These are phyloP conservation scores for Trichosporon faecale DNA, from an alignment of 1,284 basidiomycete genomes.

Conservation along the genomic window DNA sequence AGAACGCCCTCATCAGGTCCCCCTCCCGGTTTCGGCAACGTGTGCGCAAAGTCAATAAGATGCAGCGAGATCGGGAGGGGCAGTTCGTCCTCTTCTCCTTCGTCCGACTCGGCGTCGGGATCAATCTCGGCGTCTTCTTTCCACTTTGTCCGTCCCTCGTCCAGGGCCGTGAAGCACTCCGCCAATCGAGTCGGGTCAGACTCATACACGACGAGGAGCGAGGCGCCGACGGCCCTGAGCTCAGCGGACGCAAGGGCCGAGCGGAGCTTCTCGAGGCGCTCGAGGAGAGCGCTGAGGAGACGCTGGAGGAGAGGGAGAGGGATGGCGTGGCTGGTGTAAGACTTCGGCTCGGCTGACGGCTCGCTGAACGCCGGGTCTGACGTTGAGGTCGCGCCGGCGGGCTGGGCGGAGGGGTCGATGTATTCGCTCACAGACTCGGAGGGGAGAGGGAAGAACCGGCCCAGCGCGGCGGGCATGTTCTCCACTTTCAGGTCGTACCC, in stretches of 20 bases:
- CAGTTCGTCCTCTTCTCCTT: constrained; percentile 33
- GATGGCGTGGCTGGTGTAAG: constrained; percentile 53
- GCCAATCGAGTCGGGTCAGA: constrained; percentile 59
- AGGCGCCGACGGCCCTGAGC: constrained; percentile 76
- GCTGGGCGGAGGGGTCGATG: not conserved
- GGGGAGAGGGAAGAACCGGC: constrained; percentile 69
- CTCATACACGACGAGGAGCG: constrained; percentile 81
- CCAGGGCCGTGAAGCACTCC: constrained; percentile 53
- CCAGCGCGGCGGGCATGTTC: constrained; percentile 70
- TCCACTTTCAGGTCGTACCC: constrained; percentile 69
- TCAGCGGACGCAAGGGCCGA: constrained; percentile 60
- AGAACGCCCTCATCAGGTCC: constrained; percentile 78
- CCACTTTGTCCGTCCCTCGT: constrained; percentile 37
- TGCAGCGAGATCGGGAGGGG: constrained; percentile 62
- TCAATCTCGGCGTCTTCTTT: constrained; percentile 27
- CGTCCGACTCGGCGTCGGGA: constrained; percentile 48
- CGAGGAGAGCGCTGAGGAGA: constrained; percentile 56
- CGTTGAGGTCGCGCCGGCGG: not conserved
- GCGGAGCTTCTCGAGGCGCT: constrained; percentile 59
- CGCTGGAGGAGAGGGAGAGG: constrained; percentile 60
- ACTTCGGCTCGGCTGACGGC: not conserved
- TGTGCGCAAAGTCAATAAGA: constrained; percentile 93
- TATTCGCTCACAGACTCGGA: constrained; percentile 22
- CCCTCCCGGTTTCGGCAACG: constrained; percentile 63
- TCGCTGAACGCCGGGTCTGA: not conserved